phyloP scores from a whole-genome alignment of 2,329 filamentous ascomycete species.

The Acrocalymma vagum region DNA sequence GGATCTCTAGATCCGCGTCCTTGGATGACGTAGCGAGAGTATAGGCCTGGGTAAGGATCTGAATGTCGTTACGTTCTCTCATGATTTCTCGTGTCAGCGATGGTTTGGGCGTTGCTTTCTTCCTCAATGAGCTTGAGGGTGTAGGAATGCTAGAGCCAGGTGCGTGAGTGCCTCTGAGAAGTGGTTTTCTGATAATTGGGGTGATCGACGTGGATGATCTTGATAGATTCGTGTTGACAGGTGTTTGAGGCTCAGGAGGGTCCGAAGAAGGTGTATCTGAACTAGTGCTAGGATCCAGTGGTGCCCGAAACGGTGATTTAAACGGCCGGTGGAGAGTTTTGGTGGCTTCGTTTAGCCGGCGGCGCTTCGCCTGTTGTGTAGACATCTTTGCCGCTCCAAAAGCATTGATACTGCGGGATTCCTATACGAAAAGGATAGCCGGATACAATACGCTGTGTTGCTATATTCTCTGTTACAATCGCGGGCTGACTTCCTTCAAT shows the following conservation, averaged over 20 bases:
- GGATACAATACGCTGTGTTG: too few species aligned
- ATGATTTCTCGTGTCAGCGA: constrained; percentile 41
- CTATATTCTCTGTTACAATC: too few species aligned
- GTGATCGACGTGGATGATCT: constrained; percentile 1
- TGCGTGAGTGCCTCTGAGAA: too few species aligned
- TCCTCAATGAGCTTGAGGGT: constrained; percentile 16
- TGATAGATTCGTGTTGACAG: too few species aligned
- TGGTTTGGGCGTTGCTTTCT: constrained; percentile 28
- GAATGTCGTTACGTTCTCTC: constrained; percentile 48
- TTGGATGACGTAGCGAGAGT: constrained; percentile 42
- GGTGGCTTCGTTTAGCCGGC: constrained; percentile 66
- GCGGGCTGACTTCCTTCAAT: too few species aligned
- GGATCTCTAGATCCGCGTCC: constrained; percentile 63
- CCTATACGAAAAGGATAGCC: too few species aligned
- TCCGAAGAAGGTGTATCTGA: constrained; percentile 36
- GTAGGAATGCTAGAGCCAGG: constrained; percentile 18
- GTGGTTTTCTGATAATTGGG: constrained; percentile 16
- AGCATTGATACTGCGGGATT: too few species aligned
- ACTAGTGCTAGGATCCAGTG: constrained; percentile 35
- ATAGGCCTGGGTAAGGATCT: constrained; percentile 52
- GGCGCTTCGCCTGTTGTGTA: constrained; percentile 67
- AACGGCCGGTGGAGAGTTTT: constrained; percentile 74
- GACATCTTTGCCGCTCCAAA: constrained; percentile 48
- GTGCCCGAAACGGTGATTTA: constrained; percentile 71
- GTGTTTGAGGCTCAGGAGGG: constrained; percentile 20